A percentile compares a stretch with the other conserved stretches of the same genome.
These are phyloP conservation scores for Pyropia haitanensis DNA, from an alignment of 23 red algal genomes.

Conservation along the genomic window DNA sequence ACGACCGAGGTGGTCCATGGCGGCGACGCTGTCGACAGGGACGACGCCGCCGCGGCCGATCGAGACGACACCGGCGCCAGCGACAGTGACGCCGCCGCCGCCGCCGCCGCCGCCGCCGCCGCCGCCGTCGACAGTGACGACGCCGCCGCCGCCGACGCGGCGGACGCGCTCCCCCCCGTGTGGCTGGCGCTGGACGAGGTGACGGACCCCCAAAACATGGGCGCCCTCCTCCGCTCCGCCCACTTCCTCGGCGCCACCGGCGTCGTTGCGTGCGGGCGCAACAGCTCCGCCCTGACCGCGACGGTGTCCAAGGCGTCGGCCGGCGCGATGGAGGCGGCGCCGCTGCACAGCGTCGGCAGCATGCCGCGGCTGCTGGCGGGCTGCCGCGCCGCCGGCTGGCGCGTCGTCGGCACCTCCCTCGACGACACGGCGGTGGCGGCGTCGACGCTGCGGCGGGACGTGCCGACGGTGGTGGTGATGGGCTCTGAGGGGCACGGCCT, in stretches of 20 bases:
- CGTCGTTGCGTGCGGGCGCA: slow-evolving; percentile 52
- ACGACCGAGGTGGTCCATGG: no score
- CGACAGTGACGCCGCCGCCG: not conserved
- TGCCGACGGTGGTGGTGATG: slow-evolving; percentile 75
- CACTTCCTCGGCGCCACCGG: slow-evolving; percentile 80
- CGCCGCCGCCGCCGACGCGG: not conserved
- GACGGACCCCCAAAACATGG: slow-evolving; percentile 83
- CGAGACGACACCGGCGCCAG: no score
- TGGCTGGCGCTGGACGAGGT: slow-evolving; percentile 89
- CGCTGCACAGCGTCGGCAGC: slow-evolving; percentile 32
- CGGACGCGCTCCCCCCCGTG: slow-evolving; percentile 8
- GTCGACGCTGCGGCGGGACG: slow-evolving; percentile 3
- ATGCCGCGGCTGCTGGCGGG: slow-evolving; percentile 56
- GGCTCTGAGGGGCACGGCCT: slow-evolving; percentile 88
- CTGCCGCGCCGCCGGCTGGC: slow-evolving; percentile 51
- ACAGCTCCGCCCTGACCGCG: slow-evolving; percentile 50
- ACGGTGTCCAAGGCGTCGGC: slow-evolving; percentile 77
- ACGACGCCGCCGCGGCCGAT: no score
- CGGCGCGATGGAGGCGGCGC: slow-evolving; percentile 81
- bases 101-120: not conserved
- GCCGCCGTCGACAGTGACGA: not conserved
- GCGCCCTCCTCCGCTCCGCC: slow-evolving; percentile 62
- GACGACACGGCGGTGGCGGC: slow-evolving; percentile 11
- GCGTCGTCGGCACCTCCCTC: slow-evolving; percentile 49
- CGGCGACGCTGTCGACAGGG: no score